Evolutionary conservation across 2,329 filamentous ascomycete genomes (phyloP), one percentile per base, ranked within the genome.

Genomic region (Phialophora expanda): DNA sequence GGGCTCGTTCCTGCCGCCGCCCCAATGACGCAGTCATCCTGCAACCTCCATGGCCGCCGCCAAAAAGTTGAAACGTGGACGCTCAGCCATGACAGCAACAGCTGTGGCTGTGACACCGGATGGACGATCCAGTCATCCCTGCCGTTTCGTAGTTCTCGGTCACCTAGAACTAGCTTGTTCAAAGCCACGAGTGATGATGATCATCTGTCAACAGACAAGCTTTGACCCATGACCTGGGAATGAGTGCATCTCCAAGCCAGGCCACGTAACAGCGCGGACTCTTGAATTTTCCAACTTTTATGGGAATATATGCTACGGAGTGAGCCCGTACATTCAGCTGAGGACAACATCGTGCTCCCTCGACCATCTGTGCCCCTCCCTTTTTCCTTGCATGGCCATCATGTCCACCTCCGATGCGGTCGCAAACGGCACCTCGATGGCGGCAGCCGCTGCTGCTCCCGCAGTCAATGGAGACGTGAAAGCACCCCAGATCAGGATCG

Each of bases 11-110:
- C 58, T 53, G 48, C 58, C n/a, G 48, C 24, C 5, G 22, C 7
- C 50, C 62, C 62, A 34, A 65, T 65, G 62, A 65, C 62, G 62
- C 62, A 65, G 56, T 65, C 57, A 65, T 56, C 57, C 55, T 61
- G 57, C 62, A 55, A 24, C 53, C 57, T 61, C 38, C 12, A 55
- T 55, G n/a, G 24, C 24, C 24, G 48, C 48, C 48, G 20, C 20
- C 48, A 26, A 51, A 51, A 51, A 28, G 38, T 44, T 51, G 48
- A 51, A 51, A 51, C 34, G 38, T n/a, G 8, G 57, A 60, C 38
- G 57, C 57, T 32, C 41, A 59, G 56, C 56, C 56, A 59, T 59
- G 56, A 59, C 22, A 59, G 56, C 56, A 34, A 50, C 41, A 20
- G 32, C 34, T 17, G 56, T 59, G 56, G 56, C 56, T 59, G 56